These are phyloP conservation scores for Citrus glauca DNA, from an alignment of 345 rosid genomes.

Conservation along the genomic window DNA sequence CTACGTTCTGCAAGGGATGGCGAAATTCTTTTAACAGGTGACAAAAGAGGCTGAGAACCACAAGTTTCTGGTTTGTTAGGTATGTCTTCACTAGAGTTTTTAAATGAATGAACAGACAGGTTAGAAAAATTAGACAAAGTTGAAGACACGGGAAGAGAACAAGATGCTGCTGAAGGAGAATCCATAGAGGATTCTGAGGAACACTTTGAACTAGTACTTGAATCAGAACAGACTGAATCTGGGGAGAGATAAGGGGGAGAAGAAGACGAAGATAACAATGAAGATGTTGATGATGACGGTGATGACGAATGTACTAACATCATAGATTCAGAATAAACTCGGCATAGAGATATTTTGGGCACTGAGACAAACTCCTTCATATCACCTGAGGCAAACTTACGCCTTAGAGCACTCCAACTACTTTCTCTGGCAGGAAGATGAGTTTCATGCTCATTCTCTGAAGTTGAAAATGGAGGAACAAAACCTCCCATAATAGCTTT, in stretches of 20 bases:
- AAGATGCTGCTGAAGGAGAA: conserved; percentile 64
- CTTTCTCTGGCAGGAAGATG: conserved; percentile 94
- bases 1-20: conserved; percentile 89
- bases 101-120: conserved; percentile 47
- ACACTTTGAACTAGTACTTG: conserved; percentile 55
- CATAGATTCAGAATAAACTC: conserved; percentile 94
- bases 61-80: conserved; percentile 30
- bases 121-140: conserved; percentile 61
- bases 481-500: conserved; percentile 92
- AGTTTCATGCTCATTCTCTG: conserved; percentile 82
- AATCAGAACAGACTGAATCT: conserved; percentile 66
- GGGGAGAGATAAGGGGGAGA: conserved; percentile 79
- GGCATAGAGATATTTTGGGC: conserved; percentile 63
- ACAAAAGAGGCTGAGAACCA: conserved; percentile 27
- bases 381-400: conserved; percentile 72
- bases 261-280: conserved; percentile 51
- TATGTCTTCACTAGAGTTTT: conserved; percentile 32
- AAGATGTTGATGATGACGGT: conserved; percentile 44
- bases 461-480: conserved; percentile 81
- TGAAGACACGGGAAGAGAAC: conserved; percentile 50
- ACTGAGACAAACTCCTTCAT: conserved; percentile 69
- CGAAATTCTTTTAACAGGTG: conserved; percentile 42
- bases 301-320: conserved; percentile 73
- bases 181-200: conserved; percentile 59
- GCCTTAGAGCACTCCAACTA: conserved; percentile 83